Evolutionary conservation across 129 eudicot genomes (phyloP), one percentile per base, ranked within the genome.

Genomic region (Flaveria bidentis): DNA sequence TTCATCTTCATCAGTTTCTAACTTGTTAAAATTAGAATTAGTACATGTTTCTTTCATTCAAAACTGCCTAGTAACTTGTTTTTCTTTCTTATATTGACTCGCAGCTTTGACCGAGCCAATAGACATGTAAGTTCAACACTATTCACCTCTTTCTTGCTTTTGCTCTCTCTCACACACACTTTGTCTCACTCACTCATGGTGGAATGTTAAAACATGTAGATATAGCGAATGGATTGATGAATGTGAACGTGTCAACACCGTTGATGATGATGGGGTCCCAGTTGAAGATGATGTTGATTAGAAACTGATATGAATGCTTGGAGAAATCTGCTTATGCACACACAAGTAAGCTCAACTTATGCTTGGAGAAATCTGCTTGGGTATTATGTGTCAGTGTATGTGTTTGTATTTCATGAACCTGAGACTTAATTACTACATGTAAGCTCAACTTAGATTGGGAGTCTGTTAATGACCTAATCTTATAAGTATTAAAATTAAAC

Each of bases 161-260:
- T 4, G 4, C 3, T 30, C 36, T 50, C 5, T 33, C 60, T 6
- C 17, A 14, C 4, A 20, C 49, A 47, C 12, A 70, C 57, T 3
- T 7, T 12, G 20, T 62, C 22, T 28, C 47, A 52, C 55, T 53
- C 62, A n/a, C 73, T 60, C 22, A 68, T 76, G 44, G 20, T 44
- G 18, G 68, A 47, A 20, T 71, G 33, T 72, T 82, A 67, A 66
- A 63, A 57, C 16, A 0, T 71, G 74, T 89, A 91, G 97, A 84
- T 93, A 93, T 64, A 93, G 98, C n/a, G 98, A 93, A 76, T 93
- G 98, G 98, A 93, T 93, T 63, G 98, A 93, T 62, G 98, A 93
- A 78, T 93, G 98, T 75, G 96, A 93, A 70, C 88, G 92, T 36
- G 97, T 93, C 52, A 93, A 93, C 85, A 85, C 81, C 60, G 62